phyloP scores from a whole-genome alignment of 2,329 filamentous ascomycete genomes.

The Pseudogymnoascus sp. region DNA sequence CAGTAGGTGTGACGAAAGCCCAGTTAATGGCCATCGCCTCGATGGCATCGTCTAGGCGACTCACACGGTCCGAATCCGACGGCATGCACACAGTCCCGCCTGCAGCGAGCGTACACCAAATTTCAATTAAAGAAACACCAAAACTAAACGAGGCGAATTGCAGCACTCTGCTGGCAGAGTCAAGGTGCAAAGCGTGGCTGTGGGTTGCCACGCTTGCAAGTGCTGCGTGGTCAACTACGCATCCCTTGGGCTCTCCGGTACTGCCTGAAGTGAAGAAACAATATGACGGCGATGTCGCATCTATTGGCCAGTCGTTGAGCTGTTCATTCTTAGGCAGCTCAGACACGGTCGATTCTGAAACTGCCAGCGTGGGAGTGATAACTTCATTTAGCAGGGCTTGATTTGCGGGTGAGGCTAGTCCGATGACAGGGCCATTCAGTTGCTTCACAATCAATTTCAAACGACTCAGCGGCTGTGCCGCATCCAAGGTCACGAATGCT shows the following conservation, averaged over 20 bases:
- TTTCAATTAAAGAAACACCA: conserved; percentile 3
- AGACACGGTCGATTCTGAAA: background rate
- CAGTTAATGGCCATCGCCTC: conserved; percentile 46
- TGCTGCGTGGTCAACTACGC: conserved; percentile 29
- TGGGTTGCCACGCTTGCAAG: conserved; percentile 17
- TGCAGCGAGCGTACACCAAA: conserved; percentile 7
- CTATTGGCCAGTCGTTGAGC: background rate
- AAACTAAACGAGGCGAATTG: conserved; percentile 19
- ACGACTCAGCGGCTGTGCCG: conserved; percentile 20
- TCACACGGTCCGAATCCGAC: conserved; percentile 58
- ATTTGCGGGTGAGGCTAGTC: background rate
- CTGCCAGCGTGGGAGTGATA: background rate
- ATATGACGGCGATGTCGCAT: background rate
- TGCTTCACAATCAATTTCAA: conserved; percentile 16
- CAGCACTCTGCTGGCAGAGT: conserved; percentile 34
- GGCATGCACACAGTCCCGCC: conserved; percentile 49
- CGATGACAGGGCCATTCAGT: background rate
- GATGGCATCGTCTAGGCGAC: conserved; percentile 61
- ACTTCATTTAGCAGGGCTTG: background rate
- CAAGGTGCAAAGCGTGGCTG: conserved; percentile 27
- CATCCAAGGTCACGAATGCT: conserved; percentile 25
- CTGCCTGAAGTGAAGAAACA: conserved; percentile 36
- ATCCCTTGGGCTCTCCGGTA: conserved; percentile 43
- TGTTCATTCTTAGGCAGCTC: background rate
- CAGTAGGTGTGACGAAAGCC: conserved; percentile 30